Evolutionary conservation across 768 basidiomycete species (phyloP), one percentile per base, ranked within the genome.

Genomic region (Trametes villosa): DNA sequence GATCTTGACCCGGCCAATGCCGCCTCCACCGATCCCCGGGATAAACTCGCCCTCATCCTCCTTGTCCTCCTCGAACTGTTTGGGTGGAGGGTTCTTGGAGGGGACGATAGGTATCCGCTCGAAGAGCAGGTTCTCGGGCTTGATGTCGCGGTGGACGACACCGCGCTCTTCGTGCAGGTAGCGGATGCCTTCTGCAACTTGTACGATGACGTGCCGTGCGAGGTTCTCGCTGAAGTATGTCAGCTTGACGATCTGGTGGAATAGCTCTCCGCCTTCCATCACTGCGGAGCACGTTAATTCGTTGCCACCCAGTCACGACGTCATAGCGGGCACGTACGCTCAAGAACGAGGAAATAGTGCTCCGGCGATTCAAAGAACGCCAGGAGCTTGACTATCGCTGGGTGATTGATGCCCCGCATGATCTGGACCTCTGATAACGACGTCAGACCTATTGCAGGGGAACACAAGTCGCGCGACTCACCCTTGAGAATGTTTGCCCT

Each of bases 141-240:
- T 99, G 80, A 99, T 99, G 71, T 99, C 97, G 34, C 97, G 92
- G 73, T 99, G 97, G 2, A 98, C 96, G 30, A 99, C 95, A 11
- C 97, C 97, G 20, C 94, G 88, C 73, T 98, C 97, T 73, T 98
- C 96, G 72, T 99, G 97, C 9, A 99, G 83, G 75, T 98, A 93
- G 26, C 91, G 86, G 47, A 99, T 98, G 20, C 92, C 97, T 17
- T 93, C 83, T 0, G 93, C 94, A 26, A 97, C 95, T 76, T 99
- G 97, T 0, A 97, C 78, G 67, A 99, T 98, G 68, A 98, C 96
- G 72, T 98, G 97, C 12, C 96, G 88, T 5, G 97, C 84, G n/a
- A 99, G 88, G 58, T 91, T 92, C 76, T 99, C 97, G 74, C 91
- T 94, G 74, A 99, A 99, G 76, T 98, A 99, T 3, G 97, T 99